phyloP scores from a whole-genome alignment of 352 stramenopile genomes.

The Phytophthora pinifolia region DNA sequence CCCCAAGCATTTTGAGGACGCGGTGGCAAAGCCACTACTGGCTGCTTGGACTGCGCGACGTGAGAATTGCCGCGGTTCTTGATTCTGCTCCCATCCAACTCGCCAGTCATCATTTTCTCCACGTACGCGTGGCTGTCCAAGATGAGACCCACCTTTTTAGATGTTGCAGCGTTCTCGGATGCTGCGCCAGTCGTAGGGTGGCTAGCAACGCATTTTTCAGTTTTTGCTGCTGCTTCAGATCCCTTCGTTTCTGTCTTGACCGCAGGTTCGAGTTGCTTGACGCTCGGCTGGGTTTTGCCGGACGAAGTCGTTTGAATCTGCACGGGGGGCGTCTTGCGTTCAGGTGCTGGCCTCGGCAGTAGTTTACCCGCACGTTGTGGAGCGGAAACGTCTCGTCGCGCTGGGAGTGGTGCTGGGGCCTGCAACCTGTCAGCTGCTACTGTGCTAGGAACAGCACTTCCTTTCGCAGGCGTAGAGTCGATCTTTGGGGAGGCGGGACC shows the following conservation, averaged over 20 bases:
- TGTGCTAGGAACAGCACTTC: no score
- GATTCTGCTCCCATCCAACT: constrained; percentile 1
- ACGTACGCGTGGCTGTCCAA: constrained; percentile 37
- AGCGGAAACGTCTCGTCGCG: no score
- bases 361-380: neutral
- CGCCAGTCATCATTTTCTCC: constrained; percentile 27
- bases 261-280: constrained; percentile 1
- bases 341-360: neutral
- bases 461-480: no score
- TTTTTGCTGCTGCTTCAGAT: neutral
- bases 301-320: neutral
- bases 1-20: constrained; percentile 41
- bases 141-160: constrained; percentile 16
- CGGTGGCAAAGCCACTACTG: neutral
- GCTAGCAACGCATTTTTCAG: neutral
- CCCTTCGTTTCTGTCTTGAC: neutral
- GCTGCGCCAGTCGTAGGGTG: neutral
- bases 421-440: no score
- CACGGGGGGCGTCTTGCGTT: neutral
- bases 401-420: no score
- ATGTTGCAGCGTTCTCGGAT: neutral
- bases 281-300: neutral
- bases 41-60: neutral
- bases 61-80: neutral
- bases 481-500: no score